Base-by-base conservation (phyloP, 1,284 basidiomycete genomes). In the Phellopilus nigrolimitatus region DNA sequence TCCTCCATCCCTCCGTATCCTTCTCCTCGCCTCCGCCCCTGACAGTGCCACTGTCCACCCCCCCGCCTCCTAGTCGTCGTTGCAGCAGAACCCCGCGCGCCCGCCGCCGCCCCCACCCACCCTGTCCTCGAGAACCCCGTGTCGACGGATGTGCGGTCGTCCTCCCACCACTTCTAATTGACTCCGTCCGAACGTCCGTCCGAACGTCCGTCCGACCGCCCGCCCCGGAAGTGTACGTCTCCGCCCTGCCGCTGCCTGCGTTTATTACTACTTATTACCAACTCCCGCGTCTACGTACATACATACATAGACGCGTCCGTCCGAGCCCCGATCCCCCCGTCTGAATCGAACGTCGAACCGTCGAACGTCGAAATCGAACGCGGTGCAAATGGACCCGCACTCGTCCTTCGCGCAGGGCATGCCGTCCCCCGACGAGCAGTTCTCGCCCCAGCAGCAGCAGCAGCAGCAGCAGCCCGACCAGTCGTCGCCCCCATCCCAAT, bases 381-480 rank as follows among this genome's bases (percentile, higher is more conserved):
- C 44, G n/a, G 24, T 42, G 37, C 27, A 42, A 9, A 61, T 61
- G 60, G 60, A 61, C 56, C 43, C 45, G 21, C 56, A 52, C 38
- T 53, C 63, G 22, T 59, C 60, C 53, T 65, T 60, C 50, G 53
- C 62, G 40, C 59, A 67, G 61, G 42, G 60, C 47, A 67, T 70
- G 63, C 63, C 66, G 57, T 56, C 60, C 44, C 55, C 57, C 54
- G 68, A 67, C 38, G 59, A 56, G 31, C 62, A 64, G 49, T 69
- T 68, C 53, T 60, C 61, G 17, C 68, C 64, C 49, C 64, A 62
- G 25, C 61, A 62, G 51, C 62, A 61, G 43, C 66, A 66, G 47
- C 64, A 62, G 51, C 36, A 57, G 33, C 54, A 56, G 17, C 45
- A 56, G 24, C 55, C 54, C 8, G 55, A 52, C 28, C 41, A 37